Conservation (phyloP, 2,329 filamentous ascomycete genomes). For the Epichloe festucae region DNA sequence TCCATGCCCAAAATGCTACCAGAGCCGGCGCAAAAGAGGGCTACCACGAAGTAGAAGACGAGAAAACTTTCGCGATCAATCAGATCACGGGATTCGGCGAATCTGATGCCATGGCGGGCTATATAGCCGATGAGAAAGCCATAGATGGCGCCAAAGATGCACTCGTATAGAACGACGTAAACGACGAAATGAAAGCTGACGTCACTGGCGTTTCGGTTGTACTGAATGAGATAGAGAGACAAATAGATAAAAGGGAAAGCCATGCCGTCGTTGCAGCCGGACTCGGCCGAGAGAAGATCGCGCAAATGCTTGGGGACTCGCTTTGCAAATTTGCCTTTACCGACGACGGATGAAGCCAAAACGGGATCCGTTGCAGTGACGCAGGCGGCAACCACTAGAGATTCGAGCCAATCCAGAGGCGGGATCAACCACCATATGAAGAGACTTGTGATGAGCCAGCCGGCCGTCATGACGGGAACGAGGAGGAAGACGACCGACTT, state of each 20-base stretch:
- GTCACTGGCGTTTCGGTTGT: constrained; percentile 51
- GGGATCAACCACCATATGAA: constrained; percentile 88
- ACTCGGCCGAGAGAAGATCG: constrained; percentile 90
- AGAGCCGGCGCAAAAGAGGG: constrained; percentile 88
- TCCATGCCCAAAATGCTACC: constrained; percentile 86
- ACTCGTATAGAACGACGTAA: constrained; percentile 86
- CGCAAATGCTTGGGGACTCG: constrained; percentile 93
- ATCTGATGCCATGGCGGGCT: constrained; percentile 81
- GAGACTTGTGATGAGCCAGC: constrained; percentile 84
- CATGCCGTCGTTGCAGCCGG: constrained; percentile 99
- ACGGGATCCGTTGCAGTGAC: constrained; percentile 97
- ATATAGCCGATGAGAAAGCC: constrained; percentile 82
- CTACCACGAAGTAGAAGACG: constrained; percentile 96
- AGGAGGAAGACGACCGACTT: constrained; percentile 78
- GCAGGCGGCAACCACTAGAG: constrained; percentile 76
- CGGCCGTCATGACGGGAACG: constrained; percentile 92
- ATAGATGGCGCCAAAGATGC: constrained; percentile 80
- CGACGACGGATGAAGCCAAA: constrained; percentile 90
- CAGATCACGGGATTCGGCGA: constrained; percentile 67
- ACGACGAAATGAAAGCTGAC: constrained; percentile 82
- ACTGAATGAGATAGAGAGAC: constrained; percentile 77
- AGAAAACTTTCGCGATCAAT: constrained; percentile 96
- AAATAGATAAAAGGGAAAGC: constrained; percentile 97
- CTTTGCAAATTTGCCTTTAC: constrained; percentile 97
- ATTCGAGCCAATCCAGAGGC: constrained; percentile 76